These are phyloP conservation scores for Fraxinus floribunda DNA, from an alignment of 305 asterid genomes.

Conservation along the genomic window DNA sequence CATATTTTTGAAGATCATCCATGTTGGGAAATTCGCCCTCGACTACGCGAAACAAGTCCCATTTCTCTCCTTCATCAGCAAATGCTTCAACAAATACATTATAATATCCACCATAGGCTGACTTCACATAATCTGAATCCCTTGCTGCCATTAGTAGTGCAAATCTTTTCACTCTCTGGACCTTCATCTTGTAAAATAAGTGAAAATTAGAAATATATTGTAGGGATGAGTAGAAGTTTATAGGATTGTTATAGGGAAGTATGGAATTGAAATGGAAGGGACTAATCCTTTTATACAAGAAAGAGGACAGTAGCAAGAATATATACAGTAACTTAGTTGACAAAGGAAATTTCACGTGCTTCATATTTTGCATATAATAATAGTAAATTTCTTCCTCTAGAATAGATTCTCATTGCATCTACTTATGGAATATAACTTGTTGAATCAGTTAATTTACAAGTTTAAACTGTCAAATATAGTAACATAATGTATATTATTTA, in stretches of 20 bases:
- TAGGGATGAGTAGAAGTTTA: background rate
- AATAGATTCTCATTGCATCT: background rate
- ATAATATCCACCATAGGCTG: constrained; percentile 59
- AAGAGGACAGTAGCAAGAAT: background rate
- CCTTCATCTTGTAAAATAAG: constrained; percentile 30
- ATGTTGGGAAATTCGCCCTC: constrained; percentile 59
- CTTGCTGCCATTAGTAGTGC: constrained; percentile 57
- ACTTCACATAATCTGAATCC: constrained; percentile 68
- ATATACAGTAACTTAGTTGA: background rate
- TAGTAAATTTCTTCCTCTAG: background rate
- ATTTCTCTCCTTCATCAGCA: constrained; percentile 57
- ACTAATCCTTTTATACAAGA: constrained; percentile 16
- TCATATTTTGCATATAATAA: background rate
- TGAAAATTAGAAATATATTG: background rate
- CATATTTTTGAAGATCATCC: constrained; percentile 43
- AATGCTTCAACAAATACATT: constrained; percentile 61
- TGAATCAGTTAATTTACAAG: background rate
- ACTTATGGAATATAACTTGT: no score
- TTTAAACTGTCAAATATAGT: background rate
- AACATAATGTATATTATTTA: background rate
- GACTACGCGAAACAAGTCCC: constrained; percentile 69
- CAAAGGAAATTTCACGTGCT: background rate
- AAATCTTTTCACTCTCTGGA: constrained; percentile 38
- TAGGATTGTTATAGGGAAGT: background rate
- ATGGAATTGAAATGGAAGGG: background rate